Conservation (phyloP, 768 basidiomycete species). For the Paxillus rubicundulus region DNA sequence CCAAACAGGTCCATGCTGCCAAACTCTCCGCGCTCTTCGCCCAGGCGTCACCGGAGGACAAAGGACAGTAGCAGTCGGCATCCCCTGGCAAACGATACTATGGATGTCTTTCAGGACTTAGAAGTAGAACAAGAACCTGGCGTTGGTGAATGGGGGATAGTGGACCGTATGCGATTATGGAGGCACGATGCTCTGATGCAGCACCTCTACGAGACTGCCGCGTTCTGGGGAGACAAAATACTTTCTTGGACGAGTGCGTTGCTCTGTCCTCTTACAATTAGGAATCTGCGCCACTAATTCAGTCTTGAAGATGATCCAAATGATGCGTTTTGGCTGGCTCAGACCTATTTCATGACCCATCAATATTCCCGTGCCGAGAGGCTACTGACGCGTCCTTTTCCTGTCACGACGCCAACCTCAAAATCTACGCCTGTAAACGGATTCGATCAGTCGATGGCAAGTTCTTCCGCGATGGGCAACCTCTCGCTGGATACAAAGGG, state of each 20-base stretch:
- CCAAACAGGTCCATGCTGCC: slow-evolving; percentile 78
- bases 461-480: slow-evolving; percentile 42
- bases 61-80: slow-evolving; percentile 59
- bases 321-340: slow-evolving; percentile 99
- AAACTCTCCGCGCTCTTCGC: slow-evolving; percentile 71
- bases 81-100: slow-evolving; percentile 75
- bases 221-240: slow-evolving; percentile 98
- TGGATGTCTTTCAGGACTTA: slow-evolving; percentile 73
- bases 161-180: slow-evolving; percentile 96
- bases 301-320: slow-evolving; percentile 76
- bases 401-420: slow-evolving; percentile 45
- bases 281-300: slow-evolving; percentile 9
- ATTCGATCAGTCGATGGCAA: slow-evolving; percentile 13
- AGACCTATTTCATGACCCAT: slow-evolving; percentile 94
- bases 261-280: slow-evolving; percentile 18
- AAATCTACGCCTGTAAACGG: slow-evolving; percentile 30
- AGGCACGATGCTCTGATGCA: slow-evolving; percentile 98
- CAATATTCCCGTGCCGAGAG: slow-evolving; percentile 94
- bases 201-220: slow-evolving; percentile 94
- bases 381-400: slow-evolving; percentile 84
- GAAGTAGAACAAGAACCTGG: slow-evolving; percentile 57
- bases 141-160: slow-evolving; percentile 77
- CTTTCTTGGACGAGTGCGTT: slow-evolving; percentile 90
- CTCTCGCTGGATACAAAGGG: slow-evolving; percentile 46
- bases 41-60: slow-evolving; percentile 50